Evolutionary conservation across 345 rosid species (phyloP).

Genomic region (Sonneratia caseolaris): DNA sequence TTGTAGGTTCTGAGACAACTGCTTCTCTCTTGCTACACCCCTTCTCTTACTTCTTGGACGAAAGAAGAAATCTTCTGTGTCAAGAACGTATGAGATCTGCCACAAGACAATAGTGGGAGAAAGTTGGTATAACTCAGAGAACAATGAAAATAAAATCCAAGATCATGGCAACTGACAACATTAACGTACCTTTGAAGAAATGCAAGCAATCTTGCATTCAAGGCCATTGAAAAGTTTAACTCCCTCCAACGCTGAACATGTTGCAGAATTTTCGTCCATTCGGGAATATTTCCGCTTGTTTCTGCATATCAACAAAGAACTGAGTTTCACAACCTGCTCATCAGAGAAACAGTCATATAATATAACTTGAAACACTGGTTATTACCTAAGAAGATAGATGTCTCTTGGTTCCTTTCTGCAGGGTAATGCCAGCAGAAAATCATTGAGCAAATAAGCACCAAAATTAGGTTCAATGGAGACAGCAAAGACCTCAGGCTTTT

Average conservation of each 20-base stretch:
- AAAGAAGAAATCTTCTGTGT: constrained; percentile 52
- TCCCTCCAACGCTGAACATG: constrained; percentile 64
- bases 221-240: constrained; percentile 73
- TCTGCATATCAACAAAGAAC: constrained; percentile 32
- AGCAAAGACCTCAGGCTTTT: constrained; percentile 77
- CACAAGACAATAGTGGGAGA: neutral
- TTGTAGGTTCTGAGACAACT: constrained; percentile 12
- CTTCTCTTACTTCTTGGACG: constrained; percentile 29
- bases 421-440: constrained; percentile 46
- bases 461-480: constrained; percentile 81
- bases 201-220: constrained; percentile 87
- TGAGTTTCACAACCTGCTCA: neutral
- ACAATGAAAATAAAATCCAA: neutral
- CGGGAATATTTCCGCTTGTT: constrained; percentile 55
- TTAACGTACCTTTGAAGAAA: constrained; percentile 58
- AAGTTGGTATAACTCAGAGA: neutral
- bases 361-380: neutral
- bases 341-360: neutral
- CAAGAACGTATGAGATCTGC: constrained; percentile 37
- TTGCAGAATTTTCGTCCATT: constrained; percentile 62
- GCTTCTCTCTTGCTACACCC: constrained; percentile 3
- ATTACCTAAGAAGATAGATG: constrained; percentile 55
- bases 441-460: constrained; percentile 67
- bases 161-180: neutral
- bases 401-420: constrained; percentile 62